Evolutionary conservation across 768 basidiomycete genomes (phyloP).

Genomic region (Mycena indigotica): DNA sequence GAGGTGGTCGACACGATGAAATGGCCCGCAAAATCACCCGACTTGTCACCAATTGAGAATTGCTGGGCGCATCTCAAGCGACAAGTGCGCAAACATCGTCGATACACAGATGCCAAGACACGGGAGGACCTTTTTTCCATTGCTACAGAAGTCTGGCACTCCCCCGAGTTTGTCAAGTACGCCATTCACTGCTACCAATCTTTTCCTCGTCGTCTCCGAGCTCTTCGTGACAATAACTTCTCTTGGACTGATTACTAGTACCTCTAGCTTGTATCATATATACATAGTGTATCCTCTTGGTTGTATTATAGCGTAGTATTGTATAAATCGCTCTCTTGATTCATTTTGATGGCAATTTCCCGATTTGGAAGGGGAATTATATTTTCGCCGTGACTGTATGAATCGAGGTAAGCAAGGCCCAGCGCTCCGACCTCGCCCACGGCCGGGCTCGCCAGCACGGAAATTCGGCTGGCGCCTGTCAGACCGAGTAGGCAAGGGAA

Average conservation of each 20-base stretch:
- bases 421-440: too few relatives aligned
- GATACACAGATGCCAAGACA: neutral
- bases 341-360: too few relatives aligned
- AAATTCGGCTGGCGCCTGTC: too few relatives aligned
- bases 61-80: neutral
- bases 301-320: too few relatives aligned
- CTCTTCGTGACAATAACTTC: neutral
- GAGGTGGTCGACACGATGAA: slow-evolving; percentile 4
- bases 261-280: neutral
- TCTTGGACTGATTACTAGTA: neutral
- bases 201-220: neutral
- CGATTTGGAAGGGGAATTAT: too few relatives aligned
- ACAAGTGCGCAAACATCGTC: neutral
- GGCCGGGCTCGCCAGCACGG: too few relatives aligned
- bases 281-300: neutral
- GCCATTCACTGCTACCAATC: neutral
- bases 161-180: neutral
- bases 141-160: neutral
- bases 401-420: too few relatives aligned
- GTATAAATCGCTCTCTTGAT: too few relatives aligned
- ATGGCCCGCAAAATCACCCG: neutral
- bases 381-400: too few relatives aligned
- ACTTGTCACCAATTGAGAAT: neutral
- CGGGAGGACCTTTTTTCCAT: neutral
- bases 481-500: too few relatives aligned